These are phyloP conservation scores for Tuber umbilicatum DNA, from an alignment of 495 filamentous ascomycete species.

Conservation along the genomic window DNA sequence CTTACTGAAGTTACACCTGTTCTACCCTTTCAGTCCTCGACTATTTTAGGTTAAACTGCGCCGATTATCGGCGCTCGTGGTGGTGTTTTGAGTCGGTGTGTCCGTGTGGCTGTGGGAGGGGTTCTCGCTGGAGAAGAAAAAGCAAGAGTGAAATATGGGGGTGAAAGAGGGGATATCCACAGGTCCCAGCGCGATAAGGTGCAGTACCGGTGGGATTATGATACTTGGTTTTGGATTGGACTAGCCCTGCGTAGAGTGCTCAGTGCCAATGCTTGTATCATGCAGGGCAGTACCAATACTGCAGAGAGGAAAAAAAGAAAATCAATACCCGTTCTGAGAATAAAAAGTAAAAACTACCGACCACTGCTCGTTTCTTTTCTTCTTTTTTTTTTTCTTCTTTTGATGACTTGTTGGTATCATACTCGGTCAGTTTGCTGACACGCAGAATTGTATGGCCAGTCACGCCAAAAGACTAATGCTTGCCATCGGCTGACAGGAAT, in stretches of 20 bases:
- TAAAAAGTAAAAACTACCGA: background rate
- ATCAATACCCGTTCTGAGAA: background rate
- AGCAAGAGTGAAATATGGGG: background rate
- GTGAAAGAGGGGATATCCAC: background rate
- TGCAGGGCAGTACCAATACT: background rate
- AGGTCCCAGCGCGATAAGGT: background rate
- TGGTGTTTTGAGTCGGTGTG: background rate
- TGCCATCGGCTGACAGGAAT: background rate
- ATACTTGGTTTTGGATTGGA: background rate
- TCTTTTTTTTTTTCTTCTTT: background rate
- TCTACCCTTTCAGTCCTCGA: background rate
- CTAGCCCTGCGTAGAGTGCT: background rate
- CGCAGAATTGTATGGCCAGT: background rate
- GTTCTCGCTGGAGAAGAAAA: background rate
- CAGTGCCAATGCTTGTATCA: background rate
- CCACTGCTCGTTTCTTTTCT: background rate
- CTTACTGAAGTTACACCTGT: background rate
- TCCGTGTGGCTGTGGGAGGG: background rate
- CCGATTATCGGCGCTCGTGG: background rate
- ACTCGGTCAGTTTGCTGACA: background rate
- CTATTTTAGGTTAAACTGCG: background rate
- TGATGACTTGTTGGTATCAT: background rate
- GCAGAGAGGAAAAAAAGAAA: background rate
- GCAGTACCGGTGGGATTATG: background rate
- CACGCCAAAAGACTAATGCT: background rate